A percentile compares a stretch with the other conserved stretches of the same genome.
These are phyloP conservation scores for Curvularia lunata DNA, from an alignment of 2,329 filamentous ascomycete species.

Conservation along the genomic window DNA sequence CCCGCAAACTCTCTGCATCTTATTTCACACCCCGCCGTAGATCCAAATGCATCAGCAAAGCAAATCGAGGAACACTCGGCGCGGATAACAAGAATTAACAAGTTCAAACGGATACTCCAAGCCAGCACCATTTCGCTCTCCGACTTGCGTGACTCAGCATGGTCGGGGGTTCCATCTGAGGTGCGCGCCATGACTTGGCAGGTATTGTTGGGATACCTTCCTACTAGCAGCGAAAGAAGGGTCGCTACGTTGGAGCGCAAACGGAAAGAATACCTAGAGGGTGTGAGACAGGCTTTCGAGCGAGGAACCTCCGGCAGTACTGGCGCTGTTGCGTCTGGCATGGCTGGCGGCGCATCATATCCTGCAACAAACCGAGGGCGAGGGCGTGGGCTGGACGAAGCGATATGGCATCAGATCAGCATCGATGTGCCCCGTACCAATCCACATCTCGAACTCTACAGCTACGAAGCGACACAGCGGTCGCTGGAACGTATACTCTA, in stretches of 20 bases:
- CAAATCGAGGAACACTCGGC: constrained; percentile 86
- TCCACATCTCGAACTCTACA: constrained; percentile 91
- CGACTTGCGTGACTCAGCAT: constrained; percentile 84
- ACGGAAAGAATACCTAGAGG: constrained; percentile 94
- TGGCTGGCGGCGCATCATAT: constrained; percentile 52
- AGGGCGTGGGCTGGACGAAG: constrained; percentile 85
- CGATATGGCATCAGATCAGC: constrained; percentile 99
- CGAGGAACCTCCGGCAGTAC: constrained; percentile 54
- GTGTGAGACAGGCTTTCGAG: constrained; percentile 73
- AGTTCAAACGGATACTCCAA: constrained; percentile 96
- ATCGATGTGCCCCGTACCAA: constrained; percentile 97
- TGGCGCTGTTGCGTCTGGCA: constrained; percentile 59
- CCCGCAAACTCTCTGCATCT: constrained; percentile 95
- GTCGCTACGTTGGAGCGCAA: constrained; percentile 91
- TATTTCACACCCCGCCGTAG: constrained; percentile 82
- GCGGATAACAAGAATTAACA: constrained; percentile 92
- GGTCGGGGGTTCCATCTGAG: constrained; percentile 94
- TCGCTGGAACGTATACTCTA: constrained; percentile 95
- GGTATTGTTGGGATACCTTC: constrained; percentile 89
- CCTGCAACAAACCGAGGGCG: constrained; percentile 61
- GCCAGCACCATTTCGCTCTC: constrained; percentile 85
- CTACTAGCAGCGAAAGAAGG: constrained; percentile 92
- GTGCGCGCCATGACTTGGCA: constrained; percentile 99
- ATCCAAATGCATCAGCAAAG: constrained; percentile 76
- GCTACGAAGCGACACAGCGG: constrained; percentile 93